Evolutionary conservation across 164 flowering plant genomes (phyloP).

Genomic region (Akebia trifoliata): DNA sequence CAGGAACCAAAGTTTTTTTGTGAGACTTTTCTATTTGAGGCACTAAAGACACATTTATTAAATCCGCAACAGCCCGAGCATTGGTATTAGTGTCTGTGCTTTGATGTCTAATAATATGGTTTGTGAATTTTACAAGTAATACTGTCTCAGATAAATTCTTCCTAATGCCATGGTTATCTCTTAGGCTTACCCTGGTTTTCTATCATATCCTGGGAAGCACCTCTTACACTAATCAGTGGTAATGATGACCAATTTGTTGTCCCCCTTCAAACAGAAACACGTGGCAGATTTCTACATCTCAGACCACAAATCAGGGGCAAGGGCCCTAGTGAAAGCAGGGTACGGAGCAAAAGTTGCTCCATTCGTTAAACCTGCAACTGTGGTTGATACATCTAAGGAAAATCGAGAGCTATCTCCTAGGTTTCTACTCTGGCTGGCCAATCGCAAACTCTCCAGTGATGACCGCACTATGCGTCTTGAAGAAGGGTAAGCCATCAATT

Average conservation of each 20-base stretch:
- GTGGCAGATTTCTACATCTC: slow-evolving; percentile 94
- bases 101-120: not conserved
- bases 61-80: too few relatives aligned
- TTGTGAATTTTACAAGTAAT: not conserved
- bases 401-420: slow-evolving; percentile 62
- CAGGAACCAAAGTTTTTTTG: not conserved
- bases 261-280: slow-evolving; percentile 54
- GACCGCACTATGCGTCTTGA: slow-evolving; percentile 85
- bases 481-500: slow-evolving; percentile 66
- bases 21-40: not conserved
- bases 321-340: slow-evolving; percentile 97
- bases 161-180: too few relatives aligned
- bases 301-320: slow-evolving; percentile 82
- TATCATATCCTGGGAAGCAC: not conserved
- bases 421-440: slow-evolving; percentile 80
- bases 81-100: not conserved
- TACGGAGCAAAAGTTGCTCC: slow-evolving; percentile 92
- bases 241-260: not conserved
- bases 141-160: not conserved
- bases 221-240: not conserved
- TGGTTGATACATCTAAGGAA: slow-evolving; percentile 59
- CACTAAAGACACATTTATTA: too few relatives aligned
- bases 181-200: too few relatives aligned
- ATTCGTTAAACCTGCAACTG: slow-evolving; percentile 73
- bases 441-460: slow-evolving; percentile 81